These are phyloP conservation scores for Eimeria mitis DNA, from an alignment of 169 alveolate genomes.

Conservation along the genomic window DNA sequence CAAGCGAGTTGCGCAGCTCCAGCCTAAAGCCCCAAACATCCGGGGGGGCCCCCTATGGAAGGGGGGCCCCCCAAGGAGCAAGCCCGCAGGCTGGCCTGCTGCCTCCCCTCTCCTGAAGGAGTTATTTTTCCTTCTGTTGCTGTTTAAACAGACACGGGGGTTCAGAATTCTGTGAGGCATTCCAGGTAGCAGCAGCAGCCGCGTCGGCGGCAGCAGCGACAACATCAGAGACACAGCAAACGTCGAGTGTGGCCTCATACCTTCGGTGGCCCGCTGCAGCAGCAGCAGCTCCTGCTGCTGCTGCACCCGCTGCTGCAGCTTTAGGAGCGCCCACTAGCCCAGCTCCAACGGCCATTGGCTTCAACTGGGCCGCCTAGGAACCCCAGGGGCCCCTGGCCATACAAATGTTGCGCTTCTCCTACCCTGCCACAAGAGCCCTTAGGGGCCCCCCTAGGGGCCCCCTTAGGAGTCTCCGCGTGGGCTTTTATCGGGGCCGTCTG, in stretches of 20 bases:
- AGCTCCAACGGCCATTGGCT: background rate
- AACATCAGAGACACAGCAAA: background rate
- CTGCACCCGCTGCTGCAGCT: background rate
- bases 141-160: background rate
- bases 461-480: background rate
- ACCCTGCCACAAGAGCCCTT: background rate
- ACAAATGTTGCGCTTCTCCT: background rate
- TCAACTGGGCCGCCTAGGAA: background rate
- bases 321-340: background rate
- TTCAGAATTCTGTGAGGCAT: background rate
- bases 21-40: background rate
- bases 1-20: no score
- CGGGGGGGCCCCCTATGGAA: slow-evolving; percentile 30
- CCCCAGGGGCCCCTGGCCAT: background rate
- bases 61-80: slow-evolving; percentile 21
- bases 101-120: background rate
- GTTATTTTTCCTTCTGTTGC: background rate
- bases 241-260: background rate
- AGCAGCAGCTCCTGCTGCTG: background rate
- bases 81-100: background rate
- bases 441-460: slow-evolving; percentile 24
- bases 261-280: slow-evolving; percentile 19
- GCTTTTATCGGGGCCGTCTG: background rate
- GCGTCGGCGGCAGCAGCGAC: slow-evolving; percentile 16
- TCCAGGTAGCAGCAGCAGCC: background rate